phyloP scores from a whole-genome alignment of 164 flowering plant genomes.

The Vitis rotundifolia region DNA sequence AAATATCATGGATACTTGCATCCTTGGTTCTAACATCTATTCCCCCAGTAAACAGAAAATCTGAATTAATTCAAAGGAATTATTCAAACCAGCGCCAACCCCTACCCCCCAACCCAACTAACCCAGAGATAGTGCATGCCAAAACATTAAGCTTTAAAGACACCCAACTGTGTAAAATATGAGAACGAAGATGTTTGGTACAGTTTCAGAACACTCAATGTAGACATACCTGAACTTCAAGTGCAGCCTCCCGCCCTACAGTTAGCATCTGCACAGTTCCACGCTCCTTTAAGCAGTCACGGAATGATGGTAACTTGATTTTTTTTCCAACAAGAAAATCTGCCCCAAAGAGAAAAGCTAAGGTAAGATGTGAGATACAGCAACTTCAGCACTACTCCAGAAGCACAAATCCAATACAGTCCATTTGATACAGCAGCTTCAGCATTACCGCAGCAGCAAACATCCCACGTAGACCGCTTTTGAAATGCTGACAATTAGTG shows the following conservation, averaged over 20 bases:
- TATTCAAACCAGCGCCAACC: too few relatives aligned
- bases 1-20: too few relatives aligned
- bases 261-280: constrained; percentile 96
- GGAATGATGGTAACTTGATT: constrained; percentile 86
- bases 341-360: constrained; percentile 60
- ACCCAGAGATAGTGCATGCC: not conserved
- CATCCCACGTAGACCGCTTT: constrained; percentile 57
- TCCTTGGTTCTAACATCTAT: too few relatives aligned
- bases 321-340: constrained; percentile 86
- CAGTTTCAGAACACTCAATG: not conserved
- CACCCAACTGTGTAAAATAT: not conserved
- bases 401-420: constrained; percentile 40
- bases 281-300: constrained; percentile 81
- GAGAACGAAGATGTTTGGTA: not conserved
- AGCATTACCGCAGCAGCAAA: constrained; percentile 83
- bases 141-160: not conserved
- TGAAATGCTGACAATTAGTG: constrained; percentile 69
- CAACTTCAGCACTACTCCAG: constrained; percentile 40
- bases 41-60: too few relatives aligned
- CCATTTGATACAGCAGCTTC: constrained; percentile 53
- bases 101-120: not conserved
- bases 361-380: constrained; percentile 33
- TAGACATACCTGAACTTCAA: constrained; percentile 85
- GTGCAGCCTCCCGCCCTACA: constrained; percentile 87
- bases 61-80: too few relatives aligned